A percentile compares a stretch with the other conserved stretches of the same genome.
Conservation (phyloP, 2,329 filamentous ascomycete species). For the Thelonectria blattea region DNA sequence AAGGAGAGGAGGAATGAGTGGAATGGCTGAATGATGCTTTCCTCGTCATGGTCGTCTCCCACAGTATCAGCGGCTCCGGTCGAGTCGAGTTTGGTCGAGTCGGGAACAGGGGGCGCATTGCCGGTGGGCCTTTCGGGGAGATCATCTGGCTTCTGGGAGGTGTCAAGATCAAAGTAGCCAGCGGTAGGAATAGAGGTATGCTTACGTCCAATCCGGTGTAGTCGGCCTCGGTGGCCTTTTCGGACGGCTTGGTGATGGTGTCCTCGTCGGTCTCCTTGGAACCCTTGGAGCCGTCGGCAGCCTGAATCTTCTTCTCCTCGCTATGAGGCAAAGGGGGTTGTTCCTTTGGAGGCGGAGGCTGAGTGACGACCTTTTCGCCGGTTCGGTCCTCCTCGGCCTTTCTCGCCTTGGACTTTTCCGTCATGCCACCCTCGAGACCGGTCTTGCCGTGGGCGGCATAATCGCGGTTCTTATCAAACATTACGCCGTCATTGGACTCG, state of each 20-base stretch:
- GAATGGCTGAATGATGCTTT: conserved; percentile 75
- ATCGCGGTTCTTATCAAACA: conserved; percentile 83
- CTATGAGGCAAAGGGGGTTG: conserved; percentile 81
- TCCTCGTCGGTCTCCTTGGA: conserved; percentile 18
- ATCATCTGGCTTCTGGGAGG: conserved; percentile 74
- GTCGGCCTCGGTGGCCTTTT: conserved; percentile 46
- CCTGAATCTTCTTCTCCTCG: conserved; percentile 72
- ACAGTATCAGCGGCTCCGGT: conserved; percentile 9
- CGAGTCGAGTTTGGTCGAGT: conserved; percentile 66
- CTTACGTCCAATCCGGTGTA: conserved; percentile 48
- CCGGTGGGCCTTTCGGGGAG: conserved; percentile 81
- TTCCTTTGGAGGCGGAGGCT: conserved; percentile 84
- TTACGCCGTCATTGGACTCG: conserved; percentile 78
- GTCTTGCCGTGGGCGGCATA: conserved; percentile 84
- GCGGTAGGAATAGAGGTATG: neutral
- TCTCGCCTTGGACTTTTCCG: conserved; percentile 80
- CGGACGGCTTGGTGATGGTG: conserved; percentile 39
- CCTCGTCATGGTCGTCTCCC: conserved; percentile 51
- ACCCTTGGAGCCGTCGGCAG: conserved; percentile 45
- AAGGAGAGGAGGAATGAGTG: conserved; percentile 93
- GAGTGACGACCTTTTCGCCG: conserved; percentile 72
- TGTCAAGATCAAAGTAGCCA: conserved; percentile 24
- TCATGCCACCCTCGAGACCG: conserved; percentile 88
- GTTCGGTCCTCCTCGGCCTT: conserved; percentile 71
- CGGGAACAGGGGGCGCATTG: conserved; percentile 71